Conservation (phyloP, 139 green algal genomes). For the Trebouxia sp. region DNA sequence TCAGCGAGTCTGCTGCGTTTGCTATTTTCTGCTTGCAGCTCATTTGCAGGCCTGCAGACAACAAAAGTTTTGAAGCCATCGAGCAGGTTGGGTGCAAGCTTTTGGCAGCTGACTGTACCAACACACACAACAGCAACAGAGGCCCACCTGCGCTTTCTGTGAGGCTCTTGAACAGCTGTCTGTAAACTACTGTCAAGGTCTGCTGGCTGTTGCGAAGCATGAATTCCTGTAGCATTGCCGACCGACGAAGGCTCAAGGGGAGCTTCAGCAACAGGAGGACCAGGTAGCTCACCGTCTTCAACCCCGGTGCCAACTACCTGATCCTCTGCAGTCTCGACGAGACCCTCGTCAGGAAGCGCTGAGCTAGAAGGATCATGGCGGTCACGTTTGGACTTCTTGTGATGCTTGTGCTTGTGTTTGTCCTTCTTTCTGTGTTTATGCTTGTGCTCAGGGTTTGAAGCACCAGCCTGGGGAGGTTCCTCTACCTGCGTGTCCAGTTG, state of each 20-base stretch:
- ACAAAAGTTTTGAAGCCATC: no score
- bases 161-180: no score
- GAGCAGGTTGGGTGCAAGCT: no score
- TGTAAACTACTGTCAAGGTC: no score
- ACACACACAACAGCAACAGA: no score
- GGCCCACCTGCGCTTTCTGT: no score
- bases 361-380: not conserved
- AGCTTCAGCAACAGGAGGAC: not conserved
- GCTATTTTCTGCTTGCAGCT: not conserved
- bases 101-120: no score
- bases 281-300: conserved; percentile 26
- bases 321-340: not conserved
- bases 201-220: not conserved
- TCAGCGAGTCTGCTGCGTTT: conserved; percentile 3
- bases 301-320: conserved; percentile 1
- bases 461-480: not conserved
- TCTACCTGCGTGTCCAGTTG: conserved; percentile 24
- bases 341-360: not conserved
- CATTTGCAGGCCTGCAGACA: not conserved
- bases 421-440: conserved; percentile 54
- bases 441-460: conserved; percentile 34
- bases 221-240: no score
- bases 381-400: not conserved
- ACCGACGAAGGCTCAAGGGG: not conserved
- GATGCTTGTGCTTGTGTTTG: conserved; percentile 43